A percentile compares a stretch with the other conserved stretches of the same genome.
These are phyloP conservation scores for Citrus sinensis DNA, from an alignment of 345 rosid genomes.

Conservation along the genomic window DNA sequence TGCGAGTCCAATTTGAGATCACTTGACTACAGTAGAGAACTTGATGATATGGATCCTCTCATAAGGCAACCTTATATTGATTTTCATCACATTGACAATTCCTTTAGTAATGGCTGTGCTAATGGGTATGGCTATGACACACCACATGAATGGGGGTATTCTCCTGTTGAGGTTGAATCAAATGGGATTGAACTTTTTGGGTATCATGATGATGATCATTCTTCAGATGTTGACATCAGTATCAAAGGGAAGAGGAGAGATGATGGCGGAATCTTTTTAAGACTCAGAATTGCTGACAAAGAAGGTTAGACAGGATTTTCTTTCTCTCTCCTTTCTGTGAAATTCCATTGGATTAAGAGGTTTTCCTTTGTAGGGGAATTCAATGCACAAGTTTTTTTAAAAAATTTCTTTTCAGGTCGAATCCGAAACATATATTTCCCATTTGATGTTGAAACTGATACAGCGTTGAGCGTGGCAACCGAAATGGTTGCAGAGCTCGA, in stretches of 20 bases:
- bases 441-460: constrained; percentile 66
- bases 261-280: constrained; percentile 60
- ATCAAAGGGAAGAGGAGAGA: constrained; percentile 74
- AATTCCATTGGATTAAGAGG: background rate
- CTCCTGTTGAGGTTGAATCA: constrained; percentile 46
- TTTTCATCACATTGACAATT: constrained; percentile 31
- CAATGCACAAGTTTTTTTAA: background rate
- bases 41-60: constrained; percentile 41
- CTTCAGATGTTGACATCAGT: constrained; percentile 56
- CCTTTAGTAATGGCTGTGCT: constrained; percentile 40
- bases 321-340: background rate
- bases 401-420: constrained; percentile 43
- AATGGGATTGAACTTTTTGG: constrained; percentile 70
- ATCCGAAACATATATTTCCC: constrained; percentile 87
- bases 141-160: constrained; percentile 52
- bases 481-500: constrained; percentile 97
- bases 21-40: constrained; percentile 38
- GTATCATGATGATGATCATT: constrained; percentile 59
- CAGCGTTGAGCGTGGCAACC: constrained; percentile 85
- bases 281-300: constrained; percentile 71
- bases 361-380: constrained; percentile 1
- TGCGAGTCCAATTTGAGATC: constrained; percentile 51
- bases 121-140: constrained; percentile 35
- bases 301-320: constrained; percentile 56
- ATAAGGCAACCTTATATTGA: constrained; percentile 51